These are phyloP conservation scores for Magnusiomyces ingens DNA, from an alignment of 1,139 yeast species.

Conservation along the genomic window DNA sequence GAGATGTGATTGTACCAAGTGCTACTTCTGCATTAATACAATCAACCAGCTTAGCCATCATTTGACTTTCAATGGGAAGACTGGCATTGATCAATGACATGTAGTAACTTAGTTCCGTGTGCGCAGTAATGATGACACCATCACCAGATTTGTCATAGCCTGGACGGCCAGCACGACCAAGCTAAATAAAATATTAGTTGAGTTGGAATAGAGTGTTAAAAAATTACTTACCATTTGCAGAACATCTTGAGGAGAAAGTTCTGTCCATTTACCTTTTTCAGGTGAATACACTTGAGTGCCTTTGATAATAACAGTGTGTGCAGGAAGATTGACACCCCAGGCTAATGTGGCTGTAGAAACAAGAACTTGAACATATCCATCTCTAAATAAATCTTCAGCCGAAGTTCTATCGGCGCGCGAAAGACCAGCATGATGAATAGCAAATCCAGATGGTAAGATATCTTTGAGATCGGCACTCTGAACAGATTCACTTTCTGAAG, in stretches of 20 bases:
- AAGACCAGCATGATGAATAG: constrained; percentile 94
- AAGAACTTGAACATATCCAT: constrained; percentile 71
- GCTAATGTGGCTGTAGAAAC: constrained; percentile 96
- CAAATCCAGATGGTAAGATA: constrained; percentile 67
- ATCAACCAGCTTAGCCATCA: constrained; percentile 66
- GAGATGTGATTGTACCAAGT: constrained; percentile 53
- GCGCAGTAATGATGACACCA: constrained; percentile 87
- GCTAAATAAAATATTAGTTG: constrained; percentile 11
- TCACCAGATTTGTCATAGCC: constrained; percentile 88
- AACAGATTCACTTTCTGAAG: constrained; percentile 54
- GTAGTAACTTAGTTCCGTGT: constrained; percentile 79
- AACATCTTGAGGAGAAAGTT: constrained; percentile 87
- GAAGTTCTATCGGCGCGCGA: constrained; percentile 63
- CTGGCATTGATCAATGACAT: constrained; percentile 85
- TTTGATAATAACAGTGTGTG: constrained; percentile 90
- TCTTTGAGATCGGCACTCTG: constrained; percentile 51
- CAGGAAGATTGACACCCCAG: constrained; percentile 98
- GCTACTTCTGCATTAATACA: constrained; percentile 82
- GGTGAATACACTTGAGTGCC: constrained; percentile 96
- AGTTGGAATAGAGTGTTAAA: constrained; percentile 24
- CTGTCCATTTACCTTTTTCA: constrained; percentile 81
- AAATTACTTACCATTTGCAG: constrained; percentile 56
- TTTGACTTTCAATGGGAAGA: constrained; percentile 85
- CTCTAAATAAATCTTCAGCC: constrained; percentile 83
- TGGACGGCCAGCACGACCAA: constrained; percentile 96